Percentiles rank a stretch among this genome's conserved stretches.
These are phyloP conservation scores for Sclerotinia minor DNA, from an alignment of 2,329 filamentous ascomycete species.

Conservation along the genomic window DNA sequence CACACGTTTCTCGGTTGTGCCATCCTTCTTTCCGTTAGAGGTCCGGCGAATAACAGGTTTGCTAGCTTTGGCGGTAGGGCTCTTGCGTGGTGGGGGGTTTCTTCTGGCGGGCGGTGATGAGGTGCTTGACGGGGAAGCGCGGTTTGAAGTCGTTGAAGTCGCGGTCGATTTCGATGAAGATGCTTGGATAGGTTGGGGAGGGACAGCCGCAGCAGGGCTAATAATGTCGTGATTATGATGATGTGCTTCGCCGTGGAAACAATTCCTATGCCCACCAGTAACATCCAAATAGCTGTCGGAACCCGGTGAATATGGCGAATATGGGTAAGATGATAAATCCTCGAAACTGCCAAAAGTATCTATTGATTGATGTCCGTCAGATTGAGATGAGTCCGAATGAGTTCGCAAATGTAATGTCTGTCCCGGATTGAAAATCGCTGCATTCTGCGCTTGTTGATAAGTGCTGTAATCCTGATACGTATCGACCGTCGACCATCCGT, in stretches of 20 bases:
- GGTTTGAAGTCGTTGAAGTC: constrained; percentile 54
- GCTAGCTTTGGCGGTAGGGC: constrained; percentile 65
- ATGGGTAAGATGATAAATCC: constrained; percentile 64
- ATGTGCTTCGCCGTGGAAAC: constrained; percentile 58
- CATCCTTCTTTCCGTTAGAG: constrained; percentile 75
- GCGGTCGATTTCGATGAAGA: constrained; percentile 60
- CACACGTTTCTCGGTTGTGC: constrained; percentile 82
- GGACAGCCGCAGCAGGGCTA: constrained; percentile 66
- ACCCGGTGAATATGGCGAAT: constrained; percentile 78
- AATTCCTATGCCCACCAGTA: constrained; percentile 55
- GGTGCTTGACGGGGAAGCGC: constrained; percentile 59
- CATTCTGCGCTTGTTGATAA: constrained; percentile 58
- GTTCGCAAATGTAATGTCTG: constrained; percentile 87
- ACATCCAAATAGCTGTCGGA: constrained; percentile 73
- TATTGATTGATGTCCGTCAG: constrained; percentile 63
- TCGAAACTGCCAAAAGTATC: constrained; percentile 72
- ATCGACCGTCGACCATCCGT: constrained; percentile 83
- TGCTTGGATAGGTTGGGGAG: constrained; percentile 69
- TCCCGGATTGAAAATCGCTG: constrained; percentile 81
- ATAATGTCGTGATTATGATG: constrained; percentile 55
- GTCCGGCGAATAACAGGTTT: constrained; percentile 83
- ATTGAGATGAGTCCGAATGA: constrained; percentile 80
- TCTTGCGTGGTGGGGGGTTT: constrained; percentile 69
- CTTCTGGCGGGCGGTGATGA: constrained; percentile 66
- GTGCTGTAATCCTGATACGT: constrained; percentile 71